phyloP scores from a whole-genome alignment of 805 yeast genomes.

The Lipomyces starkeyi region DNA sequence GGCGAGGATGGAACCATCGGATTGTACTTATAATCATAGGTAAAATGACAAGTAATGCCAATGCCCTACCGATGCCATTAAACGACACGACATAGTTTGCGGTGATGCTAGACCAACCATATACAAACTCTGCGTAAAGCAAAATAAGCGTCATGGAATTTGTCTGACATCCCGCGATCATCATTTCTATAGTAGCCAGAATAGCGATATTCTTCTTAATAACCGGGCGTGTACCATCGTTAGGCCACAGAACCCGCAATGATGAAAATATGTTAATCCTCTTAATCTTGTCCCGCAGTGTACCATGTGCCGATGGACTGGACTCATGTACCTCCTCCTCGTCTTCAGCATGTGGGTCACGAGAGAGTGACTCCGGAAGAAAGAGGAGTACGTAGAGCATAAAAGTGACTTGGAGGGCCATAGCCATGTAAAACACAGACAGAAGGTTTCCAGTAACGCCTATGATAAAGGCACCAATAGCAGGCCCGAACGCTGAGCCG shows the following conservation, averaged over 20 bases:
- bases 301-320: background rate
- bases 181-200: conserved; percentile 27
- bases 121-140: conserved; percentile 42
- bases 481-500: conserved; percentile 43
- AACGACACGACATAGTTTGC: conserved; percentile 44
- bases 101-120: conserved; percentile 45
- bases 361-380: conserved; percentile 35
- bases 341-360: conserved; percentile 11
- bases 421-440: conserved; percentile 21
- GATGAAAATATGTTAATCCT: conserved; percentile 40
- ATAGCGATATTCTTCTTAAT: conserved; percentile 27
- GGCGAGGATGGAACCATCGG: conserved; percentile 15
- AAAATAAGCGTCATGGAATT: conserved; percentile 33
- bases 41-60: conserved; percentile 38
- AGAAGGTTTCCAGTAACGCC: conserved; percentile 14
- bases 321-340: background rate
- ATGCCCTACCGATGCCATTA: conserved; percentile 39
- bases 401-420: conserved; percentile 9
- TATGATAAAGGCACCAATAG: conserved; percentile 38
- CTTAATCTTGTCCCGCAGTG: conserved; percentile 8
- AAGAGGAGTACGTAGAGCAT: conserved; percentile 12
- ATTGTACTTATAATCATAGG: conserved; percentile 36
- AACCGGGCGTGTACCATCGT: conserved; percentile 18
- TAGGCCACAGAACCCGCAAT: conserved; percentile 36
- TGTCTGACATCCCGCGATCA: conserved; percentile 24